A percentile compares a stretch with the other conserved stretches of the same genome.
phyloP scores from a whole-genome alignment of 768 basidiomycete species.

The Leccinum uliginosum region DNA sequence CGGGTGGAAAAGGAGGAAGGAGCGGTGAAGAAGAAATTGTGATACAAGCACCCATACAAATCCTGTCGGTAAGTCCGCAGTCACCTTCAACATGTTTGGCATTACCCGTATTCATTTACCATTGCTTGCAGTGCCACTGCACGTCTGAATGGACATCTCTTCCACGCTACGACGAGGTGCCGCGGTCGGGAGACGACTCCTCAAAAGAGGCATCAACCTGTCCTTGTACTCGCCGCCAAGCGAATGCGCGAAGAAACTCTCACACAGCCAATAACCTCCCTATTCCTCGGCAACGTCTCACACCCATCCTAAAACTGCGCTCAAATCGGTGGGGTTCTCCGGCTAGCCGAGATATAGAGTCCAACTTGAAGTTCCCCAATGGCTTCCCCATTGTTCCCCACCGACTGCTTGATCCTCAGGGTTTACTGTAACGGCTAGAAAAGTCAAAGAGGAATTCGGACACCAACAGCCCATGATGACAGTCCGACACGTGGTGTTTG shows the following conservation, averaged over 20 bases:
- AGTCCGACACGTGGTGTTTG: too few species aligned
- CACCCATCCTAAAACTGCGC: slow-evolving; percentile 30
- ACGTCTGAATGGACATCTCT: slow-evolving; percentile 76
- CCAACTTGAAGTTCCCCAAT: too few species aligned
- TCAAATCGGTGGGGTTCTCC: slow-evolving; percentile 37
- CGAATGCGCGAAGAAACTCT: slow-evolving; percentile 1
- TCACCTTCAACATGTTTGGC: neutral
- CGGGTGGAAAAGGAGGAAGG: slow-evolving; percentile 76
- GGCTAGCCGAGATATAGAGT: too few species aligned
- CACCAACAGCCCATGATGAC: too few species aligned
- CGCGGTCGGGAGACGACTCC: slow-evolving; percentile 4
- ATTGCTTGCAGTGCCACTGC: slow-evolving; percentile 63
- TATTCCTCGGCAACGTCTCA: slow-evolving; percentile 24
- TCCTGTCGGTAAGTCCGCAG: slow-evolving; percentile 69
- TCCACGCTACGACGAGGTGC: slow-evolving; percentile 60
- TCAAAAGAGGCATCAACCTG: slow-evolving; percentile 28
- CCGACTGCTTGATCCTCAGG: too few species aligned
- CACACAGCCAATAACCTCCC: neutral
- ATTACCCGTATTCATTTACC: neutral
- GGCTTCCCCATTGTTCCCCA: too few species aligned
- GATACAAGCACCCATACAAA: slow-evolving; percentile 78
- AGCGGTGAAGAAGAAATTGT: slow-evolving; percentile 76
- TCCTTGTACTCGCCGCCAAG: slow-evolving; percentile 35
- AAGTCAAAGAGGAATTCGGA: too few species aligned
- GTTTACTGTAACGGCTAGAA: too few species aligned